Conservation (phyloP, 176 grass and related monocot species). For the Raddia distichophylla region DNA sequence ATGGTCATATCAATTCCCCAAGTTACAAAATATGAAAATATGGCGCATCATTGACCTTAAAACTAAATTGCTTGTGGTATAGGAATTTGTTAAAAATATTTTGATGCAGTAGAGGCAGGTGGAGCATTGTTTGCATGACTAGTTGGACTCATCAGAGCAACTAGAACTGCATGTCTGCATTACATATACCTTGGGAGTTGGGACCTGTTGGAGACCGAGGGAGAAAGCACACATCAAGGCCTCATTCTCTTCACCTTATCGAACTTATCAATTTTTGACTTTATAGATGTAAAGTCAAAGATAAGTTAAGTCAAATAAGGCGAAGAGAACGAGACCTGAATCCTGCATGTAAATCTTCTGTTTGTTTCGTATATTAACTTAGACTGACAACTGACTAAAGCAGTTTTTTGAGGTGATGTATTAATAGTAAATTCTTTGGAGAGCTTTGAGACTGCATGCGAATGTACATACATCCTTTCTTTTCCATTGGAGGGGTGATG, state of each 20-base stretch:
- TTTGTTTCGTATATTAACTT: not conserved
- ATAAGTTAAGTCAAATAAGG: too few species aligned
- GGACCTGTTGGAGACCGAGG: too few species aligned
- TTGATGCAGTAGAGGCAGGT: not conserved
- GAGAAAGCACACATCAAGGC: not conserved
- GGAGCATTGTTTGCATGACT: not conserved
- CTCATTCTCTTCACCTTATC: too few species aligned
- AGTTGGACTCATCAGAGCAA: slow-evolving; percentile 8
- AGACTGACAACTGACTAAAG: not conserved
- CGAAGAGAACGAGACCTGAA: not conserved
- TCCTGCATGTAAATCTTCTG: not conserved
- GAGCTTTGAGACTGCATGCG: not conserved
- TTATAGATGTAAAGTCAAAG: too few species aligned
- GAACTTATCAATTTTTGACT: too few species aligned
- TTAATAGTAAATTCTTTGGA: not conserved
- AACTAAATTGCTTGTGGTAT: slow-evolving; percentile 8
- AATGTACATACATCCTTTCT: not conserved
- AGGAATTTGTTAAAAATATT: not conserved
- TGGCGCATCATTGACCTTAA: slow-evolving; percentile 1
- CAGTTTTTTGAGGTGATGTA: not conserved
- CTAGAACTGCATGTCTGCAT: slow-evolving; percentile 21
- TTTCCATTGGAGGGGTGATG: not conserved
- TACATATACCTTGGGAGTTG: not conserved
- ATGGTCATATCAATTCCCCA: not conserved
- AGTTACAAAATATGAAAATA: slow-evolving; percentile 4